Evolutionary conservation across 495 filamentous ascomycete genomes (phyloP).

Genomic region (Penicillium cataractarum): DNA sequence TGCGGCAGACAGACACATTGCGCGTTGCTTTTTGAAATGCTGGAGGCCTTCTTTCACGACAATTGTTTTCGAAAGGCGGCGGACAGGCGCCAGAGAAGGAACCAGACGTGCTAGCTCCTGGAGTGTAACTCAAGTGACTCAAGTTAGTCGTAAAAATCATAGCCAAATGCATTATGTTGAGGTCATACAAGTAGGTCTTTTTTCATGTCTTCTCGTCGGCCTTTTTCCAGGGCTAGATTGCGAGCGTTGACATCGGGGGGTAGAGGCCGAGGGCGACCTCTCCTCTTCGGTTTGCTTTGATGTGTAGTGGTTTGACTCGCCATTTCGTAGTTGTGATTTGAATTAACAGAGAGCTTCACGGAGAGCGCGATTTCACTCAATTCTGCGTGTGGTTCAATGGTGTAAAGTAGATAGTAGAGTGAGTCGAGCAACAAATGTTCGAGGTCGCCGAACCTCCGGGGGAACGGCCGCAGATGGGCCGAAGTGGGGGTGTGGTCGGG

Average conservation of each 20-base stretch:
- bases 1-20: neutral
- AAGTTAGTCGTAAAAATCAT: neutral
- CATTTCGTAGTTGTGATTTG: neutral
- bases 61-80: neutral
- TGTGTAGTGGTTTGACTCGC: neutral
- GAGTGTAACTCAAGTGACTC: neutral
- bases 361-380: too few relatives aligned
- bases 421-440: neutral
- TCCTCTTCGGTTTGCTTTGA: neutral
- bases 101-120: neutral
- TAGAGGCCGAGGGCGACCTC: conserved; percentile 1
- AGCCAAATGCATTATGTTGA: neutral
- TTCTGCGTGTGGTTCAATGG: neutral
- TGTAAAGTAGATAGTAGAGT: neutral
- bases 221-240: neutral
- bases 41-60: neutral
- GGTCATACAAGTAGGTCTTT: neutral
- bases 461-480: neutral
- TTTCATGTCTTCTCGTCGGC: conserved; percentile 1
- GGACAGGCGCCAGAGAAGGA: neutral
- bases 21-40: neutral
- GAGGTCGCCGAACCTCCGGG: neutral
- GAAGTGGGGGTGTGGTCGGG: conserved; percentile 1
- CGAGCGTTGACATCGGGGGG: neutral
- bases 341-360: neutral